These are phyloP conservation scores for Rubus idaeus DNA, from an alignment of 306 rosid species.

Conservation along the genomic window DNA sequence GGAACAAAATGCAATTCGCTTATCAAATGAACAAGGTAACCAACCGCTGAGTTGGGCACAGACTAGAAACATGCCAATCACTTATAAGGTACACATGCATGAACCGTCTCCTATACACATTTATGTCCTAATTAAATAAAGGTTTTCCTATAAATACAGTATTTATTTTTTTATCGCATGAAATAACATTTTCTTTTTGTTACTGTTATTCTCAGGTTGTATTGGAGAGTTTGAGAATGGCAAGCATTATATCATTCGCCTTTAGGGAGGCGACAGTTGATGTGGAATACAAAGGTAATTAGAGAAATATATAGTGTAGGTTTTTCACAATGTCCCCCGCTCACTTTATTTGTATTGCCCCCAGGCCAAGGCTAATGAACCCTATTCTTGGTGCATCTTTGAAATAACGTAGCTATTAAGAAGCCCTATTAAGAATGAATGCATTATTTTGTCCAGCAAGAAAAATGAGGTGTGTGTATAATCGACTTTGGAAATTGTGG, in stretches of 20 bases:
- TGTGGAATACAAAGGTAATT: constrained; percentile 83
- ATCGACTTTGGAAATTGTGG: constrained; percentile 28
- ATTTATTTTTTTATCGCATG: background rate
- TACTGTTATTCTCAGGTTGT: constrained; percentile 48
- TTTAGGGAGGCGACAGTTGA: constrained; percentile 92
- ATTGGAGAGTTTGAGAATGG: constrained; percentile 85
- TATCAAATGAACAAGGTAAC: constrained; percentile 45
- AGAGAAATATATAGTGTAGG: constrained; percentile 2
- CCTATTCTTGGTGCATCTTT: background rate
- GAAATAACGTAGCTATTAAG: background rate
- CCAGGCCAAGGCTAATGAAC: background rate
- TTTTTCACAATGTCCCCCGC: background rate
- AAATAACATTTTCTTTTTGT: background rate
- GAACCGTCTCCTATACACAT: background rate
- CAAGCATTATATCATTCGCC: constrained; percentile 84
- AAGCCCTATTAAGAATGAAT: background rate
- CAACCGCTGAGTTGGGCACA: constrained; percentile 64
- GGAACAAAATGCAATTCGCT: constrained; percentile 60
- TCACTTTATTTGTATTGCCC: background rate
- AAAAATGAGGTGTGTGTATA: background rate
- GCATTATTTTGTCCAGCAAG: background rate
- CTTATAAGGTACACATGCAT: constrained; percentile 57
- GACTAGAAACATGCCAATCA: constrained; percentile 67
- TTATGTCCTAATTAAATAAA: background rate
- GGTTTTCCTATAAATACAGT: too few relatives aligned